Evolutionary conservation across 805 yeast species (phyloP), one percentile per base, ranked within the genome.

Genomic region (Sugiyamaella chiloensis): DNA sequence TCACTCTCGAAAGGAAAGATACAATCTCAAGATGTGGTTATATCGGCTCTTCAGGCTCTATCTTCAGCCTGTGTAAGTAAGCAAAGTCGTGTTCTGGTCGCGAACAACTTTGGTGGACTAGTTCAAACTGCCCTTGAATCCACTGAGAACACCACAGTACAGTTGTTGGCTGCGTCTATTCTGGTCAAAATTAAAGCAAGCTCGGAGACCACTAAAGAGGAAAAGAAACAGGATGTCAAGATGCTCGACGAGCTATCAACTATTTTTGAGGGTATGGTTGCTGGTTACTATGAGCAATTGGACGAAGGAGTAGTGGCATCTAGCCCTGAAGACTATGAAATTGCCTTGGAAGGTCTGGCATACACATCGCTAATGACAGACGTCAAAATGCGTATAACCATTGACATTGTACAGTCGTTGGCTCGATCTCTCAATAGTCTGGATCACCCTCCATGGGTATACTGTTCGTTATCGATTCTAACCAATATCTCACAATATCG

Each of bases 311-410:
- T 50, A 1, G 23, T 35, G 24, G 47, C 52, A n/a, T 24, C 6
- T 19, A 35, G 16, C n/a, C 34, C 27, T 12, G 24, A 27, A 8
- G 47, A 36, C 23, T 49, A 46, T 42, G 52, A 57, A 14, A 48
- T 48, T n/a, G 61, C 67, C 1, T 41, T 65, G 12, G 73, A 69
- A 49, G 71, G 70, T 1, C 60, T 69, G 16, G 68, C 70, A 2
- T 61, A 65, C 46, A 60, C 72, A 3, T 58, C 69, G 7, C 20
- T 60, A 23, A 53, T 64, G 19, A 48, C 60, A 5, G 37, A 58
- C 4, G 71, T 67, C 30, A 63, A 63, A 40, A 31, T 47, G 24
- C 55, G 65, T 7, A 31, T 60, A 17, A 52, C 51, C 23, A 20
- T 14, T 9, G 40, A 42, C 12, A 44, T 53, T n/a, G 40, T 67